Evolutionary conservation across 2,329 filamentous ascomycete species (phyloP), one percentile per base, ranked within the genome.

Genomic region (Paraphaeosphaeria sporulosa): DNA sequence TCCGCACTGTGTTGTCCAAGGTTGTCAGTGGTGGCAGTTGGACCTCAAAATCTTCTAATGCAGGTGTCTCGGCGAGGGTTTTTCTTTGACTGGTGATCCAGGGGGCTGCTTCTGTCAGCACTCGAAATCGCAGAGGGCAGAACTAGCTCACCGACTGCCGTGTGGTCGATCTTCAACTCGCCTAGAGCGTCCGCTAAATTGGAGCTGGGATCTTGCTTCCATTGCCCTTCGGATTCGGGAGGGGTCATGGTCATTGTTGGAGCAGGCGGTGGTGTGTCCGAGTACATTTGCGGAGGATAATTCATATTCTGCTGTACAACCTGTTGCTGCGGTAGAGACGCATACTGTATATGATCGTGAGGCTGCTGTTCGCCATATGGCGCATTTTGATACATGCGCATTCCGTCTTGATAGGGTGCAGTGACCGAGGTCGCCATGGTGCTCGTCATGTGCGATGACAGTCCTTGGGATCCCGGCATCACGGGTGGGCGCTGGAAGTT

Each of bases 161-260:
- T 89, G 72, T 94, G 91, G 62, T 96, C 90, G 69, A 98, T 93
- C 71, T 92, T 94, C 15, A 98, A 83, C 44, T 92, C 90, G 8
- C 94, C 94, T 42, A 98, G 83, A 12, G 95, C 87, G 71, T 96
- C 91, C 13, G 89, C 88, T 2, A 97, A 84, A 70, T 91, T 89
- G 42, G 90, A 86, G 57, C 90, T 65, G 17, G 73, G 68, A 40
- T 78, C 76, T 44, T 68, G 76, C 44, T 74, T 71, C 76, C 76
- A 79, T 23, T 67, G 64, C 15, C 69, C 67, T 55, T 78, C 88
- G 61, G 90, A 90, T 40, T 87, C 76, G 5, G 76, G 68, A 13
- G 76, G 71, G 17, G 71, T 75, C 69, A 77, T 69, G 43, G 71
- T 70, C 61, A 71, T 69, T 19, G 68, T 54, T 19, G 72, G 70